These are phyloP conservation scores for Phytophthora kernoviae DNA, from an alignment of 352 stramenopile species.

Conservation along the genomic window DNA sequence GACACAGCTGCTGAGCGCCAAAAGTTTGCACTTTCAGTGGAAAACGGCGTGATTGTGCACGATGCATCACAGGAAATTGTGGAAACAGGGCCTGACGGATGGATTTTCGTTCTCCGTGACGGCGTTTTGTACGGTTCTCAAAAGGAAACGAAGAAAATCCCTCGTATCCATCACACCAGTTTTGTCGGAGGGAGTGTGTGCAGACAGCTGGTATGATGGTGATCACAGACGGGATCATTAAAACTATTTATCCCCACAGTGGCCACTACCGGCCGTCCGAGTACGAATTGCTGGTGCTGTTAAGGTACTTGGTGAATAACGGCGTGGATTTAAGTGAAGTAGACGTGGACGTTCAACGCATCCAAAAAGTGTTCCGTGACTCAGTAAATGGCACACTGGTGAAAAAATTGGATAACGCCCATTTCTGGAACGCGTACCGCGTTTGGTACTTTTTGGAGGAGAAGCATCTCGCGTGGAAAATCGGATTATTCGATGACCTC, in stretches of 20 bases:
- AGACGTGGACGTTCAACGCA: slow-evolving; percentile 95
- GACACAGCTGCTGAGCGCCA: slow-evolving; percentile 87
- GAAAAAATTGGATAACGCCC: slow-evolving; percentile 83
- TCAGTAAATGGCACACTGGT: slow-evolving; percentile 73
- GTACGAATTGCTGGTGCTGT: slow-evolving; percentile 93
- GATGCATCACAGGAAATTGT: slow-evolving; percentile 77
- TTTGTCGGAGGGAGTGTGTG: slow-evolving; percentile 97
- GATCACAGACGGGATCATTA: slow-evolving; percentile 90
- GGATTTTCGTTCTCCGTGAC: slow-evolving; percentile 97
- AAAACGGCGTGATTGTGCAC: slow-evolving; percentile 69
- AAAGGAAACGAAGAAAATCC: slow-evolving; percentile 94
- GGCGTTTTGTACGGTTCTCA: slow-evolving; percentile 93
- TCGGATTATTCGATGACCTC: slow-evolving; percentile 78
- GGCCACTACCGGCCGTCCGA: slow-evolving; percentile 97
- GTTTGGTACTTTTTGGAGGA: slow-evolving; percentile 79
- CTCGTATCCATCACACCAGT: slow-evolving; percentile 97
- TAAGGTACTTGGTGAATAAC: slow-evolving; percentile 92
- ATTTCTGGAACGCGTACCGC: slow-evolving; percentile 82
- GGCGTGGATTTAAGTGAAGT: slow-evolving; percentile 91
- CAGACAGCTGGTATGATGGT: slow-evolving; percentile 97
- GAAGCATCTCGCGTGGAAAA: slow-evolving; percentile 82
- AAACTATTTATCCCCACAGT: slow-evolving; percentile 96
- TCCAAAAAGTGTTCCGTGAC: slow-evolving; percentile 94
- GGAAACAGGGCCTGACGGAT: slow-evolving; percentile 92
- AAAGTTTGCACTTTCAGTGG: slow-evolving; percentile 88